phyloP scores from a whole-genome alignment of 768 basidiomycete genomes.

The Panaeolus papilionaceus region DNA sequence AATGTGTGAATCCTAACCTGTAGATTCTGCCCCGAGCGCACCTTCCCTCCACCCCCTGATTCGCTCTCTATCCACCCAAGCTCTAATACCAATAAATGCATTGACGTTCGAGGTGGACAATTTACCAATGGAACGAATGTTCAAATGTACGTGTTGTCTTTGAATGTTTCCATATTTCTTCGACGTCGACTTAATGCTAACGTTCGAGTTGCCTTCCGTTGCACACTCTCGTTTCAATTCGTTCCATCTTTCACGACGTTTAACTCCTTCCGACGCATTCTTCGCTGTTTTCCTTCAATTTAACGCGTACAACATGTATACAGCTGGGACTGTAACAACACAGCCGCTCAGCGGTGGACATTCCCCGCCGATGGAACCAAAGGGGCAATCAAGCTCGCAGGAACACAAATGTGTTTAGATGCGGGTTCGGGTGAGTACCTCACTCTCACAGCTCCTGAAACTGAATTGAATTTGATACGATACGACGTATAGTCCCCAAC shows the following conservation, averaged over 20 bases:
- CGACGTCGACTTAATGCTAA: neutral
- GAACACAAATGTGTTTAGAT: constrained; percentile 33
- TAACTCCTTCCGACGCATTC: neutral
- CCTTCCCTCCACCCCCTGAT: constrained; percentile 22
- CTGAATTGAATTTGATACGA: neutral
- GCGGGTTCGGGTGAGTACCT: constrained; percentile 28
- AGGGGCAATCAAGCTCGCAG: constrained; percentile 25
- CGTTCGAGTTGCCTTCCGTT: neutral
- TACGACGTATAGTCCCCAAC: constrained; percentile 20
- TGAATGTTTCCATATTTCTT: neutral
- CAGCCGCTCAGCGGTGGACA: constrained; percentile 33
- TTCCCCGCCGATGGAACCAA: constrained; percentile 22
- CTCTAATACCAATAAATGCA: constrained; percentile 29
- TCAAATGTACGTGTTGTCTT: constrained; percentile 30
- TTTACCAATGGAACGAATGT: constrained; percentile 33
- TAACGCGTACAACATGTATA: no score
- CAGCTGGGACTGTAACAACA: constrained; percentile 37
- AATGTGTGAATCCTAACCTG: neutral
- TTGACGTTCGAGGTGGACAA: constrained; percentile 33
- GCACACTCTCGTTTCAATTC: no score
- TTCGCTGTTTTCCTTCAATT: no score
- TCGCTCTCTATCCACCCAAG: constrained; percentile 31
- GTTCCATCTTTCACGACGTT: neutral
- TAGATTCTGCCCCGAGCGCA: constrained; percentile 24
- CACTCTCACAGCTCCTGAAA: neutral